A percentile compares a stretch with the other conserved stretches of the same genome.
These are phyloP conservation scores for Brettanomyces nanus DNA, from an alignment of 805 yeast species.

Conservation along the genomic window DNA sequence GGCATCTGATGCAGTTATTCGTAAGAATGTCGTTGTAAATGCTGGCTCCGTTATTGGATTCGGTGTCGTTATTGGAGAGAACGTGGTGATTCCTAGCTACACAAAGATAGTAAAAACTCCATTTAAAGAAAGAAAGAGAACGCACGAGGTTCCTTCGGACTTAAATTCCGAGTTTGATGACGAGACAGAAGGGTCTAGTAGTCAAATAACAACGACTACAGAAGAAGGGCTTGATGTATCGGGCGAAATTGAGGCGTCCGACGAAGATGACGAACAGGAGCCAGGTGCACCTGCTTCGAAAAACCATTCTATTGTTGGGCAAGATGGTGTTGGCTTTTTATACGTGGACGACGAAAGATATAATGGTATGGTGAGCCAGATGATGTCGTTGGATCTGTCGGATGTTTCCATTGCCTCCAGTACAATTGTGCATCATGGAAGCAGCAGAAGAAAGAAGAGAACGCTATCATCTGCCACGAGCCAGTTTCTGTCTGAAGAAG, in stretches of 20 bases:
- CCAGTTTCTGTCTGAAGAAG: constrained; percentile 31
- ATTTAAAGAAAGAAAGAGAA: constrained; percentile 22
- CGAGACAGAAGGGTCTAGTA: not conserved
- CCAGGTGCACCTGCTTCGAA: constrained; percentile 10
- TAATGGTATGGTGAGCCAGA: constrained; percentile 35
- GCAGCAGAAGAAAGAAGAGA: constrained; percentile 29
- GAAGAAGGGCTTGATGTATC: constrained; percentile 2
- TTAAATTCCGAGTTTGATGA: not conserved
- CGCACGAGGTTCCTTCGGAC: constrained; percentile 6
- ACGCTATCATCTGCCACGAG: constrained; percentile 28
- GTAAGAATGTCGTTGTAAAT: constrained; percentile 40
- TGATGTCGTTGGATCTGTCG: constrained; percentile 37
- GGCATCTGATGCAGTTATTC: constrained; percentile 56
- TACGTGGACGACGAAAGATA: constrained; percentile 45
- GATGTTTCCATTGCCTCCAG: constrained; percentile 41
- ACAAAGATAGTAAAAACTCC: constrained; percentile 46
- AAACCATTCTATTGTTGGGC: constrained; percentile 33
- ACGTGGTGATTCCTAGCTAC: constrained; percentile 39
- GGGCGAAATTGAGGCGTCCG: constrained; percentile 16
- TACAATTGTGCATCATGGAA: constrained; percentile 26
- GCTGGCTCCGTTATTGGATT: constrained; percentile 79
- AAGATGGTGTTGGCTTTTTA: constrained; percentile 41
- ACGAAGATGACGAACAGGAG: constrained; percentile 9
- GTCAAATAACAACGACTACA: not conserved
- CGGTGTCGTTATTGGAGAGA: constrained; percentile 56